Base-by-base conservation (phyloP, 2,329 filamentous ascomycete species). In the Ophiostoma sp. region DNA sequence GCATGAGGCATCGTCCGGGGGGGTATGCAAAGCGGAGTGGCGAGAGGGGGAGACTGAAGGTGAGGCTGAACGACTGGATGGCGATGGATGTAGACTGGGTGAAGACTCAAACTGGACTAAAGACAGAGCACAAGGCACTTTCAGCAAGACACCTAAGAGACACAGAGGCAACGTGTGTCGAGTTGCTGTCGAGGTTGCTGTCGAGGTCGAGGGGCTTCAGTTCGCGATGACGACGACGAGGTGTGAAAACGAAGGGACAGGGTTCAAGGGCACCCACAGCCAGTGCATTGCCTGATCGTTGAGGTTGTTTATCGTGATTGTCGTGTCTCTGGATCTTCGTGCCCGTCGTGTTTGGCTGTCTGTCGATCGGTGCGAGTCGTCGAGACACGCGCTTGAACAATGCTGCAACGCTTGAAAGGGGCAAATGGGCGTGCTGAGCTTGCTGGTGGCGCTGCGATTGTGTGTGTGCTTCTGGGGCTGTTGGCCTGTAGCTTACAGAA, bases 1-100 rank as follows among this genome's bases (percentile, higher is more conserved):
- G 71, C 73, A 73, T 73, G 72, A 68, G 72, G 72, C 72, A 73
- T 72, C 41, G 66, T 39, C n/a, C 48, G 35, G 66, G 62, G 66
- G 36, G 17, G 17, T n/a, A 31, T 62, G 33, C 8, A 41, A n/a
- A 41, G 54, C 27, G 36, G 41, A 41, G 54, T 17, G 54, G 64
- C 10, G 41, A 52, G 68, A 35, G 15, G 20, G 15, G 44, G 44
- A 11, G 57, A 62, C 57, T 33, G 27, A 33, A 17, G 27, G 27
- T 48, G 44, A 48, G 20, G 44, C 20, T n/a, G 44, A 6, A 20
- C n/a, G 48, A 20, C 17, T 20, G 7, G 48, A 52, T 23, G n/a
- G 44, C 7, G 1, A 2, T 39, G 17, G 44, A 48, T 48, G 44
- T 20, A n/a, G 17, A 8, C 17, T 48, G 44, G 44, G 20, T 20